Conservation (phyloP, 371 early-diverging fungal species). For the Conidiobolus incongruus region DNA sequence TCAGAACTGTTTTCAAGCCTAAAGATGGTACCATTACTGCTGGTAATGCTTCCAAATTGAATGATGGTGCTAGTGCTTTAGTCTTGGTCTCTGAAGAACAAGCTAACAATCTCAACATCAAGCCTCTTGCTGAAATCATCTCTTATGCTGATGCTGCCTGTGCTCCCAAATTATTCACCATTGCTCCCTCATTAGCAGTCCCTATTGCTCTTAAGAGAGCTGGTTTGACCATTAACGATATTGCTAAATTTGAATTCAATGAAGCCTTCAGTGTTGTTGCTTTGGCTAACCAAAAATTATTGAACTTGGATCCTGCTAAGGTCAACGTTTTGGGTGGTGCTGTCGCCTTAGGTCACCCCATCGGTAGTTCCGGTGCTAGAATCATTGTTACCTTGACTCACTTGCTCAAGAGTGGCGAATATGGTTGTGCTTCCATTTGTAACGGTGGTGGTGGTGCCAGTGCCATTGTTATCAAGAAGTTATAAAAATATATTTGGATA, state of each 20-base stretch:
- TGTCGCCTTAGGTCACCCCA: conserved; percentile 82
- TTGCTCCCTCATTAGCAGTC: conserved; percentile 78
- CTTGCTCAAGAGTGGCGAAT: conserved; percentile 50
- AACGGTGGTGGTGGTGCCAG: conserved; percentile 88
- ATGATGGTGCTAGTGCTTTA: conserved; percentile 90
- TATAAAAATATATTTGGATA: conserved; percentile 11
- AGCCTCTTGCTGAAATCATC: conserved; percentile 46
- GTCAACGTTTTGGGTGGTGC: conserved; percentile 82
- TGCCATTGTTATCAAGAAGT: conserved; percentile 53
- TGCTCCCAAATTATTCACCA: conserved; percentile 73
- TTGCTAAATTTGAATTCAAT: conserved; percentile 71
- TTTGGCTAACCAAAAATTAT: conserved; percentile 52
- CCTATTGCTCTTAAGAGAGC: conserved; percentile 68
- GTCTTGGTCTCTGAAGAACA: conserved; percentile 57
- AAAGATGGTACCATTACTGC: conserved; percentile 65
- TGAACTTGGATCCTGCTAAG: conserved; percentile 43
- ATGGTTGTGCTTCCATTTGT: conserved; percentile 73
- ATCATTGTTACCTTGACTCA: conserved; percentile 71
- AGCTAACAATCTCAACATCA: conserved; percentile 45
- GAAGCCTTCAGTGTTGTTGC: conserved; percentile 89
- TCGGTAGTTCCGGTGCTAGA: conserved; percentile 78
- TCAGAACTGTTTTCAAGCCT: conserved; percentile 6
- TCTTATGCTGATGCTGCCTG: conserved; percentile 51
- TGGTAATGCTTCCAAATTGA: conserved; percentile 82
- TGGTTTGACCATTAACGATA: conserved; percentile 44